Percentiles rank a stretch among this genome's conserved stretches.
phyloP scores from a whole-genome alignment of 2,329 filamentous ascomycete species.

The Fusarium sp. region DNA sequence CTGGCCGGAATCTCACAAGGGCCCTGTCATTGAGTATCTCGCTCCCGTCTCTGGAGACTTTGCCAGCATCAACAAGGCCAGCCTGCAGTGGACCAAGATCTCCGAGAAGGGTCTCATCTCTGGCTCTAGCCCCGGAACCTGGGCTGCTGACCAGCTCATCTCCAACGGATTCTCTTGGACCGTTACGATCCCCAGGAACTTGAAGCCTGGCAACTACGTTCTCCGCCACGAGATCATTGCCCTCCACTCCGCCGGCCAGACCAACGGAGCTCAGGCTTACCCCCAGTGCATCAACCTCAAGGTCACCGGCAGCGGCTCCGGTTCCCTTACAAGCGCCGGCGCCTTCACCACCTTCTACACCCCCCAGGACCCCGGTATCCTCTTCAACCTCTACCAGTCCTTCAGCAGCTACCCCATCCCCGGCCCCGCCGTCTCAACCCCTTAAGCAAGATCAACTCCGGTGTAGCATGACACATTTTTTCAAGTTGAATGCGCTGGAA shows the following conservation, averaged over 20 bases:
- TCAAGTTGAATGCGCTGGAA: not conserved
- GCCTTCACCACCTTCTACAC: slow-evolving; percentile 51
- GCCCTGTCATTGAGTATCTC: slow-evolving; percentile 70
- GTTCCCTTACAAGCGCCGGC: slow-evolving; percentile 40
- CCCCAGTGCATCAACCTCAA: slow-evolving; percentile 64
- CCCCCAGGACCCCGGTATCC: slow-evolving; percentile 47
- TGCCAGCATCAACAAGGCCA: slow-evolving; percentile 59
- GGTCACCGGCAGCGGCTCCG: slow-evolving; percentile 53
- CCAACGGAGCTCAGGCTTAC: slow-evolving; percentile 59
- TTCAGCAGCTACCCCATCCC: slow-evolving; percentile 47
- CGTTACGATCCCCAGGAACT: slow-evolving; percentile 57
- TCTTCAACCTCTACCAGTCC: slow-evolving; percentile 48
- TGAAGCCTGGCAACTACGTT: slow-evolving; percentile 64
- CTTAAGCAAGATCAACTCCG: slow-evolving; percentile 11
- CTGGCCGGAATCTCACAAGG: slow-evolving; percentile 74
- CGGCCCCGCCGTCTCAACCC: slow-evolving; percentile 37
- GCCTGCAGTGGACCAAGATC: slow-evolving; percentile 70
- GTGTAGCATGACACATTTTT: not conserved
- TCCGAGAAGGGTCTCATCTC: slow-evolving; percentile 62
- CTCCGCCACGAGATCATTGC: slow-evolving; percentile 67
- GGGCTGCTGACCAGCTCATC: slow-evolving; percentile 66
- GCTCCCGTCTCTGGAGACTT: slow-evolving; percentile 64
- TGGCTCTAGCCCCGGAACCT: slow-evolving; percentile 57
- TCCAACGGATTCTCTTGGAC: slow-evolving; percentile 58
- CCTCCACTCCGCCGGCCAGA: slow-evolving; percentile 58